These are phyloP conservation scores for Tolypocladium sp. DNA, from an alignment of 2,329 filamentous ascomycete species.

Conservation along the genomic window DNA sequence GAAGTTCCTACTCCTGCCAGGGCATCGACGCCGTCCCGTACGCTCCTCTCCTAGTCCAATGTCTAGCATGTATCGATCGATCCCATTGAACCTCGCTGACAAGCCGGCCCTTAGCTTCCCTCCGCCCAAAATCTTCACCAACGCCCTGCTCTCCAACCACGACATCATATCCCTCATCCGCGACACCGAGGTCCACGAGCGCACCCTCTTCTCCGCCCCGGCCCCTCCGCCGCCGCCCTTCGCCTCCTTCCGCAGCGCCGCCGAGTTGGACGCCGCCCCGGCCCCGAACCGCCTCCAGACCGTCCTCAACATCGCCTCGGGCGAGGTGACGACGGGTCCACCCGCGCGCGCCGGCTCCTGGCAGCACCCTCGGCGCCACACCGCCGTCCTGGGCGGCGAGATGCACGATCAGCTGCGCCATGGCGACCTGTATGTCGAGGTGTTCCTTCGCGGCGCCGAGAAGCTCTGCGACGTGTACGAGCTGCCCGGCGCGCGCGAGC, in stretches of 20 bases:
- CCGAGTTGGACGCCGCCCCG: constrained; percentile 19
- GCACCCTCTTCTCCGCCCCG: constrained; percentile 87
- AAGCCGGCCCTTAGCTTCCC: constrained; percentile 58
- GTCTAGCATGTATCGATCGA: constrained; percentile 13
- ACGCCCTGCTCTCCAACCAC: constrained; percentile 76
- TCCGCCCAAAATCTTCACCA: constrained; percentile 88
- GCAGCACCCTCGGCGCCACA: constrained; percentile 57
- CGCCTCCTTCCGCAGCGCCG: constrained; percentile 21
- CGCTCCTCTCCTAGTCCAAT: background rate
- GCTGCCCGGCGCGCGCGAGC: constrained; percentile 67
- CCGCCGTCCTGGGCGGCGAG: constrained; percentile 78
- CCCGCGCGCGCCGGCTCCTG: constrained; percentile 27
- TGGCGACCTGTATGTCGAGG: constrained; percentile 74
- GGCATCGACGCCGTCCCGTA: constrained; percentile 69
- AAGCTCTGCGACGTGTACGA: constrained; percentile 85
- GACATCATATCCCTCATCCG: constrained; percentile 93
- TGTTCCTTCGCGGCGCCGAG: constrained; percentile 77
- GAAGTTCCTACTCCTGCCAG: constrained; percentile 67
- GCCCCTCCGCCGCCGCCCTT: constrained; percentile 53
- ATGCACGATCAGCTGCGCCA: constrained; percentile 71
- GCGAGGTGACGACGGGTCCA: constrained; percentile 50
- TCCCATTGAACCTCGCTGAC: background rate
- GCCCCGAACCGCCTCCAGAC: constrained; percentile 45
- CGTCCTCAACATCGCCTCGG: constrained; percentile 56
- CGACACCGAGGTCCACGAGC: constrained; percentile 89